These are phyloP conservation scores for Staphylotrichum tortipilum DNA, from an alignment of 495 filamentous ascomycete genomes.

Conservation along the genomic window DNA sequence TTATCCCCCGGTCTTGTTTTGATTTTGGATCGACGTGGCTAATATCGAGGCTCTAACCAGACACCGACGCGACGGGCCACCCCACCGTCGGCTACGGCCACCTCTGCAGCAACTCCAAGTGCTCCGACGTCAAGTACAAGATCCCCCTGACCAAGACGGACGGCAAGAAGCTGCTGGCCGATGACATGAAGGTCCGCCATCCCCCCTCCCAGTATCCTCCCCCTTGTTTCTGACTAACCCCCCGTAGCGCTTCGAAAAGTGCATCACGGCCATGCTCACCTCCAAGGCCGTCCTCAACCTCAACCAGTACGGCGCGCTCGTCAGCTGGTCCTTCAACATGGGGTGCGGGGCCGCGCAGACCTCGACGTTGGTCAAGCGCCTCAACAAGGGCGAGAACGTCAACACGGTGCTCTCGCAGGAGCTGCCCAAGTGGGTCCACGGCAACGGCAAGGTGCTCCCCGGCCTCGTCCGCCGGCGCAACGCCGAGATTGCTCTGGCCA, in stretches of 20 bases:
- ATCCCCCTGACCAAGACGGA: conserved; percentile 35
- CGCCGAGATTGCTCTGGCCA: conserved; percentile 37
- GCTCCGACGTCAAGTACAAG: conserved; percentile 36
- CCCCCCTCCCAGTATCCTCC: neutral
- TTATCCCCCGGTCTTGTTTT: too few relatives aligned
- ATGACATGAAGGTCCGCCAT: conserved; percentile 32
- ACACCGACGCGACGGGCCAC: conserved; percentile 37
- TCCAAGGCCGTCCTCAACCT: conserved; percentile 33
- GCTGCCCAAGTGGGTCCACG: conserved; percentile 42
- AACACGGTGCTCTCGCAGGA: conserved; percentile 35
- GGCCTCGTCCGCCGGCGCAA: conserved; percentile 34
- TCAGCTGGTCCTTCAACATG: conserved; percentile 43
- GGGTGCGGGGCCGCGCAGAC: conserved; percentile 38
- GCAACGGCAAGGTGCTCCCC: conserved; percentile 28
- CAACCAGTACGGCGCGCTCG: conserved; percentile 44
- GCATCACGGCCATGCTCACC: conserved; percentile 32
- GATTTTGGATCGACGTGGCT: too few relatives aligned
- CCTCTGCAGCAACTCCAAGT: conserved; percentile 33
- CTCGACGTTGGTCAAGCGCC: conserved; percentile 34
- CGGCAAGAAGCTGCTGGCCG: conserved; percentile 33
- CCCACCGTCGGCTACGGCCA: conserved; percentile 47
- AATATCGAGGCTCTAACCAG: neutral
- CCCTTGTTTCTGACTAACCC: neutral
- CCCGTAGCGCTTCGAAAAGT: conserved; percentile 16
- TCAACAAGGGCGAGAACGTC: conserved; percentile 38